Evolutionary conservation across 371 early-diverging fungal species (phyloP).

Genomic region (Syncephalis plumigaleata): DNA sequence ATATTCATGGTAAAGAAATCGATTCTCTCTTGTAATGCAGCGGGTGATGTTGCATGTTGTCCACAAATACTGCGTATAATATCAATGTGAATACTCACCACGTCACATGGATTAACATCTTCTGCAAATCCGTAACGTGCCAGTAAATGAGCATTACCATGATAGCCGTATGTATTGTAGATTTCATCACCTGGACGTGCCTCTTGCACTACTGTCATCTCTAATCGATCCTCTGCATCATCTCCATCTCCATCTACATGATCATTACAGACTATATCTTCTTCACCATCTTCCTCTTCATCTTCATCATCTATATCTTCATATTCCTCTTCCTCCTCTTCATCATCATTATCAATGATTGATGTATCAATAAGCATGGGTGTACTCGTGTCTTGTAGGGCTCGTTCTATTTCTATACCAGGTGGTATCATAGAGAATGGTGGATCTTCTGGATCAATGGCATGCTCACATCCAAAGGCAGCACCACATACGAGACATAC

Average conservation of each 20-base stretch:
- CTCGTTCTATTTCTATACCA: neutral
- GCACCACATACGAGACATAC: constrained; percentile 3
- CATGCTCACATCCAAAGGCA: constrained; percentile 3
- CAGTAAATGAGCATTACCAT: constrained; percentile 47
- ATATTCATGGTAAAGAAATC: neutral
- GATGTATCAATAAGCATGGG: neutral
- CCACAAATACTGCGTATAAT: neutral
- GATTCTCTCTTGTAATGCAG: neutral
- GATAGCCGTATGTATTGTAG: constrained; percentile 77
- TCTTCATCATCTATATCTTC: neutral
- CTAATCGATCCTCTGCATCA: constrained; percentile 27
- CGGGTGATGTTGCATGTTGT: neutral
- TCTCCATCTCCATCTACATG: constrained; percentile 22
- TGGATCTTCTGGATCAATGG: constrained; percentile 1
- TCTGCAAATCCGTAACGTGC: constrained; percentile 73
- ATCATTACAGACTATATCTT: too few relatives aligned
- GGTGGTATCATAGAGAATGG: neutral
- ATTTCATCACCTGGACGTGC: constrained; percentile 52
- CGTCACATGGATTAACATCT: constrained; percentile 42
- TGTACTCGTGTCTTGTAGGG: neutral
- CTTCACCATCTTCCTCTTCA: too few relatives aligned
- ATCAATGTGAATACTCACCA: constrained; percentile 24
- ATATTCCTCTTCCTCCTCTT: neutral
- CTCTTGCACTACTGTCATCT: constrained; percentile 48
- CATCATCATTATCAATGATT: neutral